Conservation (phyloP, 306 rosid species). For the Alnus glutinosa region DNA sequence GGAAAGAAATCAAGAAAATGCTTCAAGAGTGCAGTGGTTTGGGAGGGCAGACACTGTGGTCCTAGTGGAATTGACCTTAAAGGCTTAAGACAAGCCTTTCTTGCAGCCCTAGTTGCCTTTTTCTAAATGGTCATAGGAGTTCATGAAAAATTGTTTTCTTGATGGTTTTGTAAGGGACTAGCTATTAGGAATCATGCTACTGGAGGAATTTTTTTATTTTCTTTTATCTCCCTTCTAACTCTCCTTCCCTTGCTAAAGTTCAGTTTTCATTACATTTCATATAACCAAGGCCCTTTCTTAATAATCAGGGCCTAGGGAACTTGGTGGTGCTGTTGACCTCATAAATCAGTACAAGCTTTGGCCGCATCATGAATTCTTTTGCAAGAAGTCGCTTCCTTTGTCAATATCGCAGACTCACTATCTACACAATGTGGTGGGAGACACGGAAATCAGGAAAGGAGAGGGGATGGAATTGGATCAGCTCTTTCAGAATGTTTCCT, state of each 20-base stretch:
- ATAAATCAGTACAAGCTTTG: constrained; percentile 32
- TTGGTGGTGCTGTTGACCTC: constrained; percentile 38
- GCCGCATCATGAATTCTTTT: constrained; percentile 32
- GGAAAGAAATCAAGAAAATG: neutral
- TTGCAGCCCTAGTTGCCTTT: neutral
- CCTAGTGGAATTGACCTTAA: neutral
- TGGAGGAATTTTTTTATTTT: neutral
- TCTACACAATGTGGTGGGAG: constrained; percentile 44
- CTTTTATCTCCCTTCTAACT: neutral
- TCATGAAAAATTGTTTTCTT: neutral
- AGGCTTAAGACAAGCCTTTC: neutral
- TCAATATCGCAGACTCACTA: constrained; percentile 35
- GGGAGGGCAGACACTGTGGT: neutral
- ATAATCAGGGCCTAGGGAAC: constrained; percentile 35
- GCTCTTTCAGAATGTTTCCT: constrained; percentile 15
- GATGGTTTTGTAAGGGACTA: neutral
- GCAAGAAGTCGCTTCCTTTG: constrained; percentile 36
- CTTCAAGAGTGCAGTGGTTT: neutral
- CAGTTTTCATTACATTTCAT: neutral
- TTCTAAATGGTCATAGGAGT: neutral
- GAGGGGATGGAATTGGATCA: constrained; percentile 44
- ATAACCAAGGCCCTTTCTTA: neutral
- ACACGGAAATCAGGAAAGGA: constrained; percentile 37
- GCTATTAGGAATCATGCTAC: neutral
- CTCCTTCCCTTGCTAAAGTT: neutral